These are phyloP conservation scores for Paraphoma chrysanthemicola DNA, from an alignment of 2,329 filamentous ascomycete species.

Conservation along the genomic window DNA sequence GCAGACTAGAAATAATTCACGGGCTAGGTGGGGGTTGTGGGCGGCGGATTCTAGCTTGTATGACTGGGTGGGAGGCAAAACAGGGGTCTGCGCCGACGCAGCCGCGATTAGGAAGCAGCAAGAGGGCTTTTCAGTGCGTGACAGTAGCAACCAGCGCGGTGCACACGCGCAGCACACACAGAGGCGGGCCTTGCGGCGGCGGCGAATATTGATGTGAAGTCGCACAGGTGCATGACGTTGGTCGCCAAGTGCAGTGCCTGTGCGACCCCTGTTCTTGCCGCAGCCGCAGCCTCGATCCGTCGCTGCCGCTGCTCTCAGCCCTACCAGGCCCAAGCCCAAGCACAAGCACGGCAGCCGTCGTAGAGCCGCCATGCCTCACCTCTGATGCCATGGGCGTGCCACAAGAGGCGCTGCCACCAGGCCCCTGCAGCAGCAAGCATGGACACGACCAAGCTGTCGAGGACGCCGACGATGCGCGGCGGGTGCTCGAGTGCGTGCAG, in stretches of 20 bases:
- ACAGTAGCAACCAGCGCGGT: neutral
- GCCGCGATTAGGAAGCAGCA: constrained; percentile 15
- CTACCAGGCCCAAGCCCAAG: too few relatives aligned
- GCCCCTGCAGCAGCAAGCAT: too few relatives aligned
- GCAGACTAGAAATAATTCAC: constrained; percentile 23
- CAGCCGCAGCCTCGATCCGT: neutral
- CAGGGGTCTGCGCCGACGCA: constrained; percentile 6
- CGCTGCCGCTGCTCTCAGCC: neutral
- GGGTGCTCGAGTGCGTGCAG: constrained; percentile 40
- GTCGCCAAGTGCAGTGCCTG: constrained; percentile 3
- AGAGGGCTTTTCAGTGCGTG: constrained; percentile 3
- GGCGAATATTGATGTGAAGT: constrained; percentile 9
- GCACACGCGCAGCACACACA: neutral
- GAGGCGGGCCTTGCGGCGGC: constrained; percentile 10
- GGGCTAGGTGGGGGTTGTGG: constrained; percentile 35
- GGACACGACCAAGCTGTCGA: constrained; percentile 7
- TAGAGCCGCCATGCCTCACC: too few relatives aligned
- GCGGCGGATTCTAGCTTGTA: constrained; percentile 17
- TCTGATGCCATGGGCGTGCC: too few relatives aligned
- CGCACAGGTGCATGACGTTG: constrained; percentile 12
- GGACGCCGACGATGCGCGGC: constrained; percentile 31
- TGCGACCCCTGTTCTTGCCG: neutral
- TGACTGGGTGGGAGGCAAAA: constrained; percentile 36
- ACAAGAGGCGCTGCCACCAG: too few relatives aligned
- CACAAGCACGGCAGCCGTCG: too few relatives aligned